These are phyloP conservation scores for Aspergillus leporis DNA, from an alignment of 495 filamentous ascomycete species.

Conservation along the genomic window DNA sequence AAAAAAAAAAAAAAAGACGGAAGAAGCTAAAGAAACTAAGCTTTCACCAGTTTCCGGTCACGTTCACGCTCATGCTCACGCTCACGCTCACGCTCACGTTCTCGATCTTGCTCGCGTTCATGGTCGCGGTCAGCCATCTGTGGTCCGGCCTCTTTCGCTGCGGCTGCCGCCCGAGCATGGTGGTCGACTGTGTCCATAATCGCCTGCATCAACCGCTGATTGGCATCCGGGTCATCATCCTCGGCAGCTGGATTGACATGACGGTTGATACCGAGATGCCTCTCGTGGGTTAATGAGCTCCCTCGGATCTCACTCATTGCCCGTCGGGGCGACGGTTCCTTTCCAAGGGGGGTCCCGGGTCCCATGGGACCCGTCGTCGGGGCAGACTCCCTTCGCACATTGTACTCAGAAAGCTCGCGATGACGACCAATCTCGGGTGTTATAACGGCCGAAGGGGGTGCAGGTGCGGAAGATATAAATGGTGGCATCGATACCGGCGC, in stretches of 20 bases:
- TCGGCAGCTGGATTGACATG: slow-evolving; percentile 20
- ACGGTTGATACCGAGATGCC: slow-evolving; percentile 20
- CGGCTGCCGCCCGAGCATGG: slow-evolving; percentile 37
- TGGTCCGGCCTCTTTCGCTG: slow-evolving; percentile 32
- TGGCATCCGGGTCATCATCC: slow-evolving; percentile 49
- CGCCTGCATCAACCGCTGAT: slow-evolving; percentile 48
- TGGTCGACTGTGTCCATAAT: slow-evolving; percentile 49
- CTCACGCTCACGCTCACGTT: slow-evolving; percentile 26
- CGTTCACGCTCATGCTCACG: slow-evolving; percentile 24
- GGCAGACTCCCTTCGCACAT: slow-evolving; percentile 36
- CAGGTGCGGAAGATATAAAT: slow-evolving; percentile 20
- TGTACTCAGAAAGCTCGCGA: slow-evolving; percentile 11
- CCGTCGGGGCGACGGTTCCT: slow-evolving; percentile 38
- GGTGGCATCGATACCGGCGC: slow-evolving; percentile 8
- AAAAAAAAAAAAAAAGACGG: slow-evolving; percentile 4
- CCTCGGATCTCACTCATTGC: slow-evolving; percentile 45
- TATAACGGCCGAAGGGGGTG: slow-evolving; percentile 17
- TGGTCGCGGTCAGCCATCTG: slow-evolving; percentile 22
- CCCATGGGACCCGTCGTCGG: slow-evolving; percentile 21
- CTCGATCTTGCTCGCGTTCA: slow-evolving; percentile 22
- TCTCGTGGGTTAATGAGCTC: slow-evolving; percentile 22
- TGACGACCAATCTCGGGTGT: slow-evolving; percentile 12
- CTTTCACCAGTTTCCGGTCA: slow-evolving; percentile 29
- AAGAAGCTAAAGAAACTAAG: slow-evolving; percentile 16
- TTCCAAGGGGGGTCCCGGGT: slow-evolving; percentile 17